A percentile compares a stretch with the other conserved stretches of the same genome.
These are phyloP conservation scores for Macadamia integrifolia DNA, from an alignment of 164 flowering plant species.

Conservation along the genomic window DNA sequence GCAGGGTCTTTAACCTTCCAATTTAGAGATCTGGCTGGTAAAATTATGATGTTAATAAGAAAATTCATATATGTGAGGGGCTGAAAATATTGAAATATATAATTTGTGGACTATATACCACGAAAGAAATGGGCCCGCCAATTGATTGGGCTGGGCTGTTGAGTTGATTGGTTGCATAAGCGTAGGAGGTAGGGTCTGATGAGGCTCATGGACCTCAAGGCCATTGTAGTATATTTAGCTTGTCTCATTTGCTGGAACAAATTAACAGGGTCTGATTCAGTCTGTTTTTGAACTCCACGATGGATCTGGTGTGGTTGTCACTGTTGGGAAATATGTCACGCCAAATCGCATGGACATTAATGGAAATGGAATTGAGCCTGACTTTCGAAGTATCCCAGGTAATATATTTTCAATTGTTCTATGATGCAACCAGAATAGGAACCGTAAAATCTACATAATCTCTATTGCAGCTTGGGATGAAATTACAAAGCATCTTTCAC, in stretches of 20 bases:
- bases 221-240: neutral
- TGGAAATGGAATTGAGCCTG: constrained; percentile 89
- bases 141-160: no score
- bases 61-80: no score
- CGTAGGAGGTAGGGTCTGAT: no score
- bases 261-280: constrained; percentile 74
- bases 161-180: no score
- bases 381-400: constrained; percentile 72
- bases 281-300: constrained; percentile 92
- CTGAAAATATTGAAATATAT: no score
- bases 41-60: no score
- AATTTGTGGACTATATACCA: no score
- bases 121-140: no score
- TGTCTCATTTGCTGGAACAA: neutral
- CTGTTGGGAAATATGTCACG: constrained; percentile 93
- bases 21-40: no score
- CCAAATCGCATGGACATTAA: constrained; percentile 86
- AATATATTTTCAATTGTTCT: constrained; percentile 4
- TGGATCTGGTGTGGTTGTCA: constrained; percentile 94
- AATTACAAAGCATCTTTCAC: constrained; percentile 44
- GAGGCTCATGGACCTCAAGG: no score
- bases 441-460: neutral
- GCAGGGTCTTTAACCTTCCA: neutral
- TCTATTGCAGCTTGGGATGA: constrained; percentile 68
- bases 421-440: no score